These are phyloP conservation scores for Pythium angustatum DNA, from an alignment of 352 stramenopile genomes.

Conservation along the genomic window DNA sequence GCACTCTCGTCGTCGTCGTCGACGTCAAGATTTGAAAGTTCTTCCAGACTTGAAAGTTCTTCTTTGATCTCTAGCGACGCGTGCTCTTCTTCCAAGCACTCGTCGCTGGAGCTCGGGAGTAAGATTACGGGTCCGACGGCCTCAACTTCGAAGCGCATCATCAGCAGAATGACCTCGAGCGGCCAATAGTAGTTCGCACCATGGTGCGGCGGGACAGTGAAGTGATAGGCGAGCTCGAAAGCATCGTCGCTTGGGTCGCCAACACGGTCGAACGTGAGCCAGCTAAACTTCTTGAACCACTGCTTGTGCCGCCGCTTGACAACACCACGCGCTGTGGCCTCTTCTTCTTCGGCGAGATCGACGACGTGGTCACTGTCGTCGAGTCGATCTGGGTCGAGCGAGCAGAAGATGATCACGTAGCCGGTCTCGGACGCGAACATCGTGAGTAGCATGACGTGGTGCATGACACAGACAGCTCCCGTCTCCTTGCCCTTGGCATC, in stretches of 20 bases:
- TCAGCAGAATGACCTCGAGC: slow-evolving; percentile 33
- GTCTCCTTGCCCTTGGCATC: slow-evolving; percentile 24
- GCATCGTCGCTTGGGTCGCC: slow-evolving; percentile 14
- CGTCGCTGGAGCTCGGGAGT: slow-evolving; percentile 6
- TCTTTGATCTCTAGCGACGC: neutral
- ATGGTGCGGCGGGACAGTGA: slow-evolving; percentile 27
- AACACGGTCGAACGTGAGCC: slow-evolving; percentile 29
- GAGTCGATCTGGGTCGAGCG: slow-evolving; percentile 21
- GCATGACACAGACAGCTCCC: slow-evolving; percentile 18
- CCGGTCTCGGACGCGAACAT: slow-evolving; percentile 23
- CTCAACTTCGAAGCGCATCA: slow-evolving; percentile 25
- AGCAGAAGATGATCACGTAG: slow-evolving; percentile 30
- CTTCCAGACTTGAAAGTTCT: neutral
- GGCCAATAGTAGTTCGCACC: slow-evolving; percentile 29
- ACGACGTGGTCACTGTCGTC: slow-evolving; percentile 29
- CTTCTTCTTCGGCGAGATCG: slow-evolving; percentile 23
- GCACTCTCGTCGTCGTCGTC: slow-evolving; percentile 9
- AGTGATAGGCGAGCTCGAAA: slow-evolving; percentile 23
- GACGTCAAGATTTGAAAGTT: neutral
- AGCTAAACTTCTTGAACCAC: slow-evolving; percentile 36
- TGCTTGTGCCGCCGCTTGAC: slow-evolving; percentile 18
- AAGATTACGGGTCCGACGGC: slow-evolving; percentile 20
- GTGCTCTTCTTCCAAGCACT: neutral
- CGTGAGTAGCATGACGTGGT: slow-evolving; percentile 30
- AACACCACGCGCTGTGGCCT: slow-evolving; percentile 9